Percentiles rank a stretch among this genome's conserved stretches.
Evolutionary conservation across 768 basidiomycete species (phyloP).

Genomic region (Termitomyces heimii): DNA sequence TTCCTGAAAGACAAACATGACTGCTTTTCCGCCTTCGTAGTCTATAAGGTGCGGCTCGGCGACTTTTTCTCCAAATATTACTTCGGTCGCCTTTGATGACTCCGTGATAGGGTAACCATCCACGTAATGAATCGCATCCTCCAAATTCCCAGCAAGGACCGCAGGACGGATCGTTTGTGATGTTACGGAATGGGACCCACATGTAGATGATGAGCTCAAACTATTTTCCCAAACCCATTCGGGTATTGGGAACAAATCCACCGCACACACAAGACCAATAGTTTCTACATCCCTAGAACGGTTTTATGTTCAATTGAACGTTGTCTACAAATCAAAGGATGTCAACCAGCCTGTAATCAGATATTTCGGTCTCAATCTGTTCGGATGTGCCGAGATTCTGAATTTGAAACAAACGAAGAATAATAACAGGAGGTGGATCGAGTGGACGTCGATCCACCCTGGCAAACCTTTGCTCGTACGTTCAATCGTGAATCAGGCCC

Average conservation of each 20-base stretch:
- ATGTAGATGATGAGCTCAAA: background rate
- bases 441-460: slow-evolving; percentile 61
- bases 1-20: slow-evolving; percentile 65
- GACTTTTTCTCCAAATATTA: slow-evolving; percentile 60
- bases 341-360: slow-evolving; percentile 37
- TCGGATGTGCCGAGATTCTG: slow-evolving; percentile 30
- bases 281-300: slow-evolving; percentile 41
- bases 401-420: slow-evolving; percentile 47
- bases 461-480: slow-evolving; percentile 36
- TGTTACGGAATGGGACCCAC: background rate
- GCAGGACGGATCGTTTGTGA: background rate
- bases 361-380: slow-evolving; percentile 42
- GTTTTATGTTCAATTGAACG: background rate
- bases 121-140: slow-evolving; percentile 25
- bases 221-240: slow-evolving; percentile 14
- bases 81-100: slow-evolving; percentile 39
- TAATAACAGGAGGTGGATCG: slow-evolving; percentile 57
- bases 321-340: background rate
- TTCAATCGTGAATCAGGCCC: background rate
- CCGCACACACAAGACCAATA: slow-evolving; percentile 63
- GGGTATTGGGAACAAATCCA: slow-evolving; percentile 64
- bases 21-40: slow-evolving; percentile 42
- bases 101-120: slow-evolving; percentile 32
- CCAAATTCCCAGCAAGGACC: slow-evolving; percentile 9
- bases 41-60: slow-evolving; percentile 49